Base-by-base conservation (phyloP, 2,329 filamentous ascomycete species). In the Xylariaceae sp. region DNA sequence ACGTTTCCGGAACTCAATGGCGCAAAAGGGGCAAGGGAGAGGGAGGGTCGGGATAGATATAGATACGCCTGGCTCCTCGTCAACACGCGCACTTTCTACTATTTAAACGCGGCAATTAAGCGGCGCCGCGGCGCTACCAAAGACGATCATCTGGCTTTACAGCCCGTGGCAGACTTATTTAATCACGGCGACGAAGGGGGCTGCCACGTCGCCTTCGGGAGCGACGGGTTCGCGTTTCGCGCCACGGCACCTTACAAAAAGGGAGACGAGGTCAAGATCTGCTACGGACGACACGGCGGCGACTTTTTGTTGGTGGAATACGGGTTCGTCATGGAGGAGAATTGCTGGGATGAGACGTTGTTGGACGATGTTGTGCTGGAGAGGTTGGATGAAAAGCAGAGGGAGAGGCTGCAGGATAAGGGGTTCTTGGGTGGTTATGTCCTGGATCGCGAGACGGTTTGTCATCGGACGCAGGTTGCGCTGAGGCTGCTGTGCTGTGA, bases 241-340 rank as follows among this genome's bases (percentile, higher is more conserved):
- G 80, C 85, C 2, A 74, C 79, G 43, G 71, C 75, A 2, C 68
- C 75, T 0, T 87, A 88, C 66, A 70, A 69, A 1, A 65, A 71
- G 2, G 86, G 85, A 7, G 83, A 89, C 17, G 89, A 92, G 73
- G 75, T 93, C 1, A 84, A 82, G 58, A 84, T 90, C 23, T 85
- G 82, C 24, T 93, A 93, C 65, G 90, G 90, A 3, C 71, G 79
- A 1, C 89, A 92, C 69, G 81, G 81, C 24, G 90, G 91, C 61
- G 89, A 92, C 68, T 89, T 90, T 63, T 74, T 92, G 16, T 79
- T 92, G 2, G 81, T 84, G 0, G 89, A 92, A 72, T 93, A 84
- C 62, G 82, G 82, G 4, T 84, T 84, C 63, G 69, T 80, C 9
- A 69, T 80, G 66, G 61, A 46, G 9, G 65, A 71, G 21, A 84